Evolutionary conservation across 2,329 filamentous ascomycete genomes (phyloP).

Genomic region (Ascosphaera acerosa): DNA sequence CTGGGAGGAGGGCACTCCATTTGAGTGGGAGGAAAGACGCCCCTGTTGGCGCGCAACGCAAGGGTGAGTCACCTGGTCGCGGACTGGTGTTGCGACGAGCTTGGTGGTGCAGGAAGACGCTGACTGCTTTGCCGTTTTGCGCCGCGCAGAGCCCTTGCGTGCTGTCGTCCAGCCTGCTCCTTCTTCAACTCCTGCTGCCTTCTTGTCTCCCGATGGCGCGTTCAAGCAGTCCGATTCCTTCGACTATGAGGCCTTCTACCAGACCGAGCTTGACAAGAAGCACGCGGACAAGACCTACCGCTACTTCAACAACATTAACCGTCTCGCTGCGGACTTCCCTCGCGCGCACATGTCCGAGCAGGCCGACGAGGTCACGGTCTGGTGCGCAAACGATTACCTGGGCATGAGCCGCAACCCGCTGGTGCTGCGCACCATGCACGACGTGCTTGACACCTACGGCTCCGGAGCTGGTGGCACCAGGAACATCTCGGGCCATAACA

Average conservation of each 20-base stretch:
- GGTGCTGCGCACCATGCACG: slow-evolving; percentile 77
- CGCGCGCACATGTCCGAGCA: slow-evolving; percentile 68
- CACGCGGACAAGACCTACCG: slow-evolving; percentile 99
- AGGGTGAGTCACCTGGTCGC: too few relatives aligned
- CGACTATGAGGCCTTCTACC: slow-evolving; percentile 78
- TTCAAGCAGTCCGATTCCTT: slow-evolving; percentile 86
- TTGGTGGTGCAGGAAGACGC: too few relatives aligned
- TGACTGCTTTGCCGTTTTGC: too few relatives aligned
- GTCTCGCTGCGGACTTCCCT: slow-evolving; percentile 84
- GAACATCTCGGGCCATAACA: slow-evolving; percentile 95
- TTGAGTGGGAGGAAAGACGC: too few relatives aligned
- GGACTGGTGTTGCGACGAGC: too few relatives aligned
- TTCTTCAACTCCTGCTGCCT: slow-evolving; percentile 19
- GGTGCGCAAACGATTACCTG: slow-evolving; percentile 98
- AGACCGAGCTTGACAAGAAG: slow-evolving; percentile 81
- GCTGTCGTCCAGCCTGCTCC: slow-evolving; percentile 5
- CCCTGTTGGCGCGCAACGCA: too few relatives aligned
- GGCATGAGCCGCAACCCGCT: slow-evolving; percentile 85
- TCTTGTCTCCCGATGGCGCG: slow-evolving; percentile 47
- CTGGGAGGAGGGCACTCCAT: too few relatives aligned
- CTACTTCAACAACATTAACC: slow-evolving; percentile 99
- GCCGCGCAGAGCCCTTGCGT: too few relatives aligned
- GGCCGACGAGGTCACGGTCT: slow-evolving; percentile 78
- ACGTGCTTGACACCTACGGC: slow-evolving; percentile 82
- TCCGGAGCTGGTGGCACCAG: slow-evolving; percentile 85